Conservation (phyloP, 768 basidiomycete species). For the Leucocoprinus birnbaumii region DNA sequence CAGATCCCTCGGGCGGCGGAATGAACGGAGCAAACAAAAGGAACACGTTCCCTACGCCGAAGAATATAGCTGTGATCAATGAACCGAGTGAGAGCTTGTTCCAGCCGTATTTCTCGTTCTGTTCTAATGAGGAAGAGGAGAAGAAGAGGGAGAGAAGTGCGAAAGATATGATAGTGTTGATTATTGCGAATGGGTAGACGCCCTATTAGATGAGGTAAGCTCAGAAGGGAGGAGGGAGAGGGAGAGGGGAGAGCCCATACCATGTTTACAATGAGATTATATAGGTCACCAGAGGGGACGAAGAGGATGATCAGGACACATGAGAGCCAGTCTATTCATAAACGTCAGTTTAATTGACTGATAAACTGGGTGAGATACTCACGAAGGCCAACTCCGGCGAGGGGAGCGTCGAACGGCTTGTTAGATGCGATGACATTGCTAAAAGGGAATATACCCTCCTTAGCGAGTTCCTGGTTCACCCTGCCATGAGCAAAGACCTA, state of each 20-base stretch:
- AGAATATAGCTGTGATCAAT: conserved; percentile 30
- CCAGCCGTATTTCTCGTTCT: conserved; percentile 1
- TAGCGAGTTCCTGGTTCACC: conserved; percentile 57
- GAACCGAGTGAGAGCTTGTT: background rate
- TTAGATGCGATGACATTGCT: conserved; percentile 56
- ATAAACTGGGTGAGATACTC: conserved; percentile 20
- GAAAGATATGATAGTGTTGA: conserved; percentile 44
- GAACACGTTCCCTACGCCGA: conserved; percentile 60
- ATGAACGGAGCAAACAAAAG: conserved; percentile 51
- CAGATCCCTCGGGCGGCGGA: conserved; percentile 43
- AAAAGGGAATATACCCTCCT: conserved; percentile 54
- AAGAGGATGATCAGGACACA: conserved; percentile 28
- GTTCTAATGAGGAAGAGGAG: background rate
- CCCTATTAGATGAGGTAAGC: conserved; percentile 17
- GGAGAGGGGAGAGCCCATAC: conserved; percentile 29
- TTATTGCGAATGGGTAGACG: conserved; percentile 40
- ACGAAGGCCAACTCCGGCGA: conserved; percentile 48
- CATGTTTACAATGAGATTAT: conserved; percentile 50
- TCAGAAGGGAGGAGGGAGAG: too few species aligned
- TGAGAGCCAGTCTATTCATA: conserved; percentile 22
- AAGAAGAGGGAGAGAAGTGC: conserved; percentile 37
- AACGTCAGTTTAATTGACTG: conserved; percentile 14
- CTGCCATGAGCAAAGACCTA: conserved; percentile 23
- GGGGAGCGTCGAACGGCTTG: conserved; percentile 53
- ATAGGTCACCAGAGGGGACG: conserved; percentile 58